A percentile compares a stretch with the other conserved stretches of the same genome.
These are phyloP conservation scores for Theobroma cacao DNA, from an alignment of 345 rosid species.

Conservation along the genomic window DNA sequence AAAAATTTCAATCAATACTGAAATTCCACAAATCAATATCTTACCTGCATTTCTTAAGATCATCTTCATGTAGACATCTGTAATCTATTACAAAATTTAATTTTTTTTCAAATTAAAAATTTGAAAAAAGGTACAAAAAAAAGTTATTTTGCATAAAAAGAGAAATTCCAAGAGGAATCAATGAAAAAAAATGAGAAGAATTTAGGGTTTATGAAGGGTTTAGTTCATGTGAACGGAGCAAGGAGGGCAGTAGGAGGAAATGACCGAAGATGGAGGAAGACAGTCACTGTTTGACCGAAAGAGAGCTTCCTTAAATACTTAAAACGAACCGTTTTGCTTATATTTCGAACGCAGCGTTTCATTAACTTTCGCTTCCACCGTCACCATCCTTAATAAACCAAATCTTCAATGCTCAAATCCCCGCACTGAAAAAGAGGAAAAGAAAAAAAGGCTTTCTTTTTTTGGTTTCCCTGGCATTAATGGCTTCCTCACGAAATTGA, in stretches of 20 bases:
- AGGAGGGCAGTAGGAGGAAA: not conserved
- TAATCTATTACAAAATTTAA: not conserved
- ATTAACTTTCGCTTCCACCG: not conserved
- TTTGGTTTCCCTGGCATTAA: not conserved
- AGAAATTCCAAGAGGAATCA: not conserved
- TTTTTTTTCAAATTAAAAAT: too few species aligned
- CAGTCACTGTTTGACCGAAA: not conserved
- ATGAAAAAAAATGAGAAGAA: not conserved
- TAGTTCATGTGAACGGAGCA: too few species aligned
- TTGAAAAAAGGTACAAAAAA: too few species aligned
- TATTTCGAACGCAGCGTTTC: not conserved
- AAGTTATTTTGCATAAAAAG: too few species aligned
- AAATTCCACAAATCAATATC: not conserved
- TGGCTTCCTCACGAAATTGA: constrained; percentile 16
- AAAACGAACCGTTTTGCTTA: not conserved
- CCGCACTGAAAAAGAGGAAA: not conserved
- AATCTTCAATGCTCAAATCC: not conserved
- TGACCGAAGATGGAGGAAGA: not conserved
- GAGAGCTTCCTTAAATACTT: too few species aligned
- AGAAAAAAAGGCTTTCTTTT: not conserved
- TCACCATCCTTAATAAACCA: not conserved
- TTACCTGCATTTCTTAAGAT: constrained; percentile 15
- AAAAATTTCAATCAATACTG: not conserved
- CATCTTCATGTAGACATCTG: constrained; percentile 4
- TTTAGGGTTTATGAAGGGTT: constrained; percentile 4